These are phyloP conservation scores for Marasmius tenuissimus DNA, from an alignment of 1,284 basidiomycete species.

Conservation along the genomic window DNA sequence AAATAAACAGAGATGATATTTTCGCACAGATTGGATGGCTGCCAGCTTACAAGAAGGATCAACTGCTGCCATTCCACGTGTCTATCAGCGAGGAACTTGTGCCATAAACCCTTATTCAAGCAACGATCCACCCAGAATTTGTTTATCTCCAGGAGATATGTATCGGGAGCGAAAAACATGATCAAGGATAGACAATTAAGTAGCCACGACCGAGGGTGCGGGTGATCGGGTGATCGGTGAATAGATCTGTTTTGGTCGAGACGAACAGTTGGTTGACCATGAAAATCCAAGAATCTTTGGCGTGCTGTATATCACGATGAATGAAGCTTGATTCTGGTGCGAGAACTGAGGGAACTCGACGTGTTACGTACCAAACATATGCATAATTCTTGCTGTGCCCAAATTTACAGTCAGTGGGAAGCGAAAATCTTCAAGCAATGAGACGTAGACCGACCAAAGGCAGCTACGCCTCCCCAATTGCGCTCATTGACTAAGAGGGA, in stretches of 20 bases:
- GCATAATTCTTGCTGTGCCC: slow-evolving; percentile 52
- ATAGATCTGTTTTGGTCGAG: slow-evolving; percentile 44
- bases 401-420: no score
- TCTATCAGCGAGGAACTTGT: slow-evolving; percentile 38
- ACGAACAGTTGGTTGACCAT: slow-evolving; percentile 53
- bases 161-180: slow-evolving; percentile 40
- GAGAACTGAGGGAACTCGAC: not conserved
- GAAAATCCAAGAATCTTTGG: slow-evolving; percentile 46
- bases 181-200: slow-evolving; percentile 25
- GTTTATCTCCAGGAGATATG: slow-evolving; percentile 32
- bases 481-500: slow-evolving; percentile 18
- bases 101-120: slow-evolving; percentile 37
- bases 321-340: not conserved
- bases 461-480: slow-evolving; percentile 24
- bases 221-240: slow-evolving; percentile 17
- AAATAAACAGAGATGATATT: not conserved
- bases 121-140: slow-evolving; percentile 41
- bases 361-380: slow-evolving; percentile 41
- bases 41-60: slow-evolving; percentile 45
- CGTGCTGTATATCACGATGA: slow-evolving; percentile 27
- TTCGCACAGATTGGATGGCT: no score
- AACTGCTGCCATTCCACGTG: slow-evolving; percentile 50
- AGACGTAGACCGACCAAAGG: slow-evolving; percentile 29
- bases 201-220: slow-evolving; percentile 16
- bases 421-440: not conserved